A percentile compares a stretch with the other conserved stretches of the same genome.
These are phyloP conservation scores for Sugiyamaella floridensis DNA, from an alignment of 805 yeast genomes.

Conservation along the genomic window DNA sequence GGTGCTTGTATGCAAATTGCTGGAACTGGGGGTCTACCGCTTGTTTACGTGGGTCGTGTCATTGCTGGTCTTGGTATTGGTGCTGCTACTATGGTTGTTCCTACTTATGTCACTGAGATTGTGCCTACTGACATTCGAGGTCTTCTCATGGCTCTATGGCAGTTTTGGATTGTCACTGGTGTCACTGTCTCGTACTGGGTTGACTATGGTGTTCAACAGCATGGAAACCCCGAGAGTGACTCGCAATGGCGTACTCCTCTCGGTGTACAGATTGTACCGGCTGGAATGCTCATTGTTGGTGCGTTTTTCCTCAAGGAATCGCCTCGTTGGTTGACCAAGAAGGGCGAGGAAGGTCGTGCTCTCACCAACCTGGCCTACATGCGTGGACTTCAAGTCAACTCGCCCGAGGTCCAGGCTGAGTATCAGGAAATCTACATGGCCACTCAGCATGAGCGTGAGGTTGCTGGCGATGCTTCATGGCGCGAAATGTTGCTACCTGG, in stretches of 20 bases:
- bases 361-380: slow-evolving; percentile 33
- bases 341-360: slow-evolving; percentile 46
- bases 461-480: slow-evolving; percentile 21
- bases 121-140: slow-evolving; percentile 28
- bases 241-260: slow-evolving; percentile 51
- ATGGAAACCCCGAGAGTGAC: slow-evolving; percentile 29
- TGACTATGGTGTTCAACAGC: slow-evolving; percentile 46
- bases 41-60: slow-evolving; percentile 47
- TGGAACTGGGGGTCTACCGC: slow-evolving; percentile 34
- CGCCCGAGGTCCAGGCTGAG: slow-evolving; percentile 46
- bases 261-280: slow-evolving; percentile 61
- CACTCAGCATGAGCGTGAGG: slow-evolving; percentile 34
- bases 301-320: slow-evolving; percentile 35
- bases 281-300: slow-evolving; percentile 39
- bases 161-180: slow-evolving; percentile 26
- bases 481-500: slow-evolving; percentile 7
- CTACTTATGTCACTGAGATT: slow-evolving; percentile 44
- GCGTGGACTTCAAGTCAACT: slow-evolving; percentile 41
- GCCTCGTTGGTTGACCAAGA: slow-evolving; percentile 41
- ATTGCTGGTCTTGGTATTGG: slow-evolving; percentile 50
- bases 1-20: slow-evolving; percentile 34
- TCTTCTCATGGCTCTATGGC: slow-evolving; percentile 32
- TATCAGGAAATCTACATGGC: slow-evolving; percentile 46
- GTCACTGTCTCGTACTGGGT: slow-evolving; percentile 34
- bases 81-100: slow-evolving; percentile 45